These are phyloP conservation scores for Byssochlamys sp. DNA, from an alignment of 2,329 filamentous ascomycete species.

Conservation along the genomic window DNA sequence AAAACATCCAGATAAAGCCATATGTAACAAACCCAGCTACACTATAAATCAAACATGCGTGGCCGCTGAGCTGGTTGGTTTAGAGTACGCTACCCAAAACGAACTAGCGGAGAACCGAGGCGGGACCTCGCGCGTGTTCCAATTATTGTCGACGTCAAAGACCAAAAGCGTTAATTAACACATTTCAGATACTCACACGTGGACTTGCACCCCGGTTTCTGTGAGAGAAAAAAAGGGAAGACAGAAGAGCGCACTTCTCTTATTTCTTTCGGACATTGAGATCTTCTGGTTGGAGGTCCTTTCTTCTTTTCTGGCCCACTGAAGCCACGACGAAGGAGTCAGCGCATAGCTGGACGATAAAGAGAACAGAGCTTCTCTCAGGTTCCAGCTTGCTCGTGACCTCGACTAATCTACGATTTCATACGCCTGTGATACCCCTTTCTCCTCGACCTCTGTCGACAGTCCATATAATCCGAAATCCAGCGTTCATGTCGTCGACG, in stretches of 20 bases:
- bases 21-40: too few species aligned
- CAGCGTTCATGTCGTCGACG: slow-evolving; percentile 22
- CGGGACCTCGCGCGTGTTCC: background rate
- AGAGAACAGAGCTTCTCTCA: background rate
- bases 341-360: background rate
- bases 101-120: background rate
- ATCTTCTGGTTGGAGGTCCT: background rate
- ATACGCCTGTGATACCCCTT: background rate
- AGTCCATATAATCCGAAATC: background rate
- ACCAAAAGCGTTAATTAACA: background rate
- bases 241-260: background rate
- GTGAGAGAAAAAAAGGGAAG: background rate
- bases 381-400: background rate
- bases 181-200: background rate
- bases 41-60: too few species aligned
- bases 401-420: background rate
- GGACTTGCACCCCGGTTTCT: background rate
- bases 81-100: background rate
- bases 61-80: too few species aligned
- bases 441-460: background rate
- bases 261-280: background rate
- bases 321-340: background rate
- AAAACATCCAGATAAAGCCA: too few species aligned
- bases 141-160: background rate
- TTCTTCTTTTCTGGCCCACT: background rate